Conservation (phyloP, 2,329 filamentous ascomycete species). For the Colletotrichum sp. region DNA sequence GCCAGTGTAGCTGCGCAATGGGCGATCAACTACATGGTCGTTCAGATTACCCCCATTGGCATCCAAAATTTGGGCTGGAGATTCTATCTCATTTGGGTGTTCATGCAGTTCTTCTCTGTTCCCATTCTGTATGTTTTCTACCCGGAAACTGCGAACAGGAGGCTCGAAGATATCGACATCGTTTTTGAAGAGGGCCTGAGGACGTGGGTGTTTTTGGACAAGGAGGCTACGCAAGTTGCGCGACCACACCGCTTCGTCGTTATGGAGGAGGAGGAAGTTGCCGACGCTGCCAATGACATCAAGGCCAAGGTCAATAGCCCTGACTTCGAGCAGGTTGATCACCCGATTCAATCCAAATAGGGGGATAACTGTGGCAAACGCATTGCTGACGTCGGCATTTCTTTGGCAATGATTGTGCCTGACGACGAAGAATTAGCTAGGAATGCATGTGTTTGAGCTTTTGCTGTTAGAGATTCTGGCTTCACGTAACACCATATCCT, state of each 20-base stretch:
- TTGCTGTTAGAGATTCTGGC: neutral
- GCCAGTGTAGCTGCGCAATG: neutral
- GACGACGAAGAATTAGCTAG: neutral
- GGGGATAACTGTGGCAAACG: neutral
- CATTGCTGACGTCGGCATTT: neutral
- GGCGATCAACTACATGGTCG: neutral
- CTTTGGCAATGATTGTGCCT: neutral
- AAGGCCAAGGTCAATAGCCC: neutral
- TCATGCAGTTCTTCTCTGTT: neutral
- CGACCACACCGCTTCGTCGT: neutral
- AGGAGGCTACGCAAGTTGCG: neutral
- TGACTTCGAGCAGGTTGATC: neutral
- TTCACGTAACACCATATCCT: neutral
- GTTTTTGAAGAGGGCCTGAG: neutral
- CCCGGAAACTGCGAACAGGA: neutral
- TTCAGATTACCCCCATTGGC: neutral
- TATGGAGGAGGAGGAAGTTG: neutral
- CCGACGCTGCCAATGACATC: neutral
- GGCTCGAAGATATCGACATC: neutral
- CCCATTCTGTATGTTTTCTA: neutral
- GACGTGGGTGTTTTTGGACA: neutral
- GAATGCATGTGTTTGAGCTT: fast-evolving
- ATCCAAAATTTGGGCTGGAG: neutral
- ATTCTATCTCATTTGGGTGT: neutral
- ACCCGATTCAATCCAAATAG: neutral